phyloP scores from a whole-genome alignment of 768 basidiomycete genomes.

The Tephrocybe sp. region DNA sequence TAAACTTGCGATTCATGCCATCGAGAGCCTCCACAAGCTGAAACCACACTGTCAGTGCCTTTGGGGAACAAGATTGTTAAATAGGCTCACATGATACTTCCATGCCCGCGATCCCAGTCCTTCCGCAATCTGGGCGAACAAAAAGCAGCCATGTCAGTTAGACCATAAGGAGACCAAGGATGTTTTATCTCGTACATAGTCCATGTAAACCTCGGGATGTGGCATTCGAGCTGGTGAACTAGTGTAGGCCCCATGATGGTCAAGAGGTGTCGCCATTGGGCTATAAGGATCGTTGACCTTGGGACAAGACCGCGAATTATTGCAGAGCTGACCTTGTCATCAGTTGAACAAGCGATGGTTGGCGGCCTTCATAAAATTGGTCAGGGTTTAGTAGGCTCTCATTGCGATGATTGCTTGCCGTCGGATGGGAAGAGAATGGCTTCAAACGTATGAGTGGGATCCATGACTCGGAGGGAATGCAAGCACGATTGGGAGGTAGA shows the following conservation, averaged over 20 bases:
- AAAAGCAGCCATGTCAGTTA: constrained; percentile 9
- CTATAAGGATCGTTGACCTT: constrained; percentile 21
- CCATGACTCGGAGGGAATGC: constrained; percentile 42
- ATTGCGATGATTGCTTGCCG: constrained; percentile 30
- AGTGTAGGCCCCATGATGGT: constrained; percentile 43
- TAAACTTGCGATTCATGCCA: constrained; percentile 76
- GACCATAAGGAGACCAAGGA: not conserved
- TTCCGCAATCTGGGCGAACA: constrained; percentile 57
- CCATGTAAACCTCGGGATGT: constrained; percentile 84
- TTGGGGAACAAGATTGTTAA: too few relatives aligned
- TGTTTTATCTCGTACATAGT: constrained; percentile 48
- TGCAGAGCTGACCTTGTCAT: constrained; percentile 59
- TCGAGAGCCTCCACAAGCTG: constrained; percentile 75
- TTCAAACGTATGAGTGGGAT: constrained; percentile 59
- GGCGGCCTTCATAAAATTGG: constrained; percentile 47
- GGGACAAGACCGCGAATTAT: not conserved
- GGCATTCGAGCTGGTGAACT: constrained; percentile 60
- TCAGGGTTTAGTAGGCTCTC: constrained; percentile 1
- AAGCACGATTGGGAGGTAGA: constrained; percentile 4
- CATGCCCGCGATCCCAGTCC: constrained; percentile 64
- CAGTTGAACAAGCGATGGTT: constrained; percentile 68
- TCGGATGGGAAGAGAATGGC: constrained; percentile 80
- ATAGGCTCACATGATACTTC: constrained; percentile 58
- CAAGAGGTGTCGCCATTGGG: constrained; percentile 41
- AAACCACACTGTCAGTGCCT: too few relatives aligned